A percentile compares a stretch with the other conserved stretches of the same genome.
Evolutionary conservation across 352 stramenopile genomes (phyloP).

Genomic region (Phytophthora parvispora): DNA sequence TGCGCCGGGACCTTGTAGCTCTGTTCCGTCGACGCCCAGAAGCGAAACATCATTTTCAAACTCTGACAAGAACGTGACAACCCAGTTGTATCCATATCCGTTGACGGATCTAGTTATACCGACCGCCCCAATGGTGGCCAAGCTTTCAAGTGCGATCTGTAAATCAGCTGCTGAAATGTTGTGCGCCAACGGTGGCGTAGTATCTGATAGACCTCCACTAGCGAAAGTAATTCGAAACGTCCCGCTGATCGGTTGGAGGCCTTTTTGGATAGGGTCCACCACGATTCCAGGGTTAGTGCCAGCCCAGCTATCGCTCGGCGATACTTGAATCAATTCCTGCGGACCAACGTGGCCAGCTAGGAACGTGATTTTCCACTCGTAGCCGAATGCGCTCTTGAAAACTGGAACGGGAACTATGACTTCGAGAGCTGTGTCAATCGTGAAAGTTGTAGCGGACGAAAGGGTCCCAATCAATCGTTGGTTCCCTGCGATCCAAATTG

Average conservation of each 20-base stretch:
- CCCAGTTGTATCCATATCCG: conserved; percentile 97
- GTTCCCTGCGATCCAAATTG: conserved; percentile 72
- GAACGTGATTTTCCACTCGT: conserved; percentile 85
- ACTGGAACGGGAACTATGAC: conserved; percentile 55
- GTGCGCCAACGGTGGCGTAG: conserved; percentile 86
- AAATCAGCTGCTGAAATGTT: conserved; percentile 86
- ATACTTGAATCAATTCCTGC: conserved; percentile 88
- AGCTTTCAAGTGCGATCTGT: conserved; percentile 89
- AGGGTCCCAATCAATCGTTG: conserved; percentile 39
- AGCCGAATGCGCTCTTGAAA: conserved; percentile 75
- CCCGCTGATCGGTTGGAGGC: conserved; percentile 93
- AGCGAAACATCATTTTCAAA: conserved; percentile 82
- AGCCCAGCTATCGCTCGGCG: conserved; percentile 92
- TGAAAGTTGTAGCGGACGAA: conserved; percentile 15
- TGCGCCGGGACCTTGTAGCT: conserved; percentile 93
- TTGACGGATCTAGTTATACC: conserved; percentile 89
- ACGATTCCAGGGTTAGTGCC: conserved; percentile 94
- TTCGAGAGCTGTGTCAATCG: conserved; percentile 23
- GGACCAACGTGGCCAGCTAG: conserved; percentile 78
- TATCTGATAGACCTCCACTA: conserved; percentile 76
- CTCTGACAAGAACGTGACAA: conserved; percentile 95
- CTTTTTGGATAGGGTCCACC: conserved; percentile 81
- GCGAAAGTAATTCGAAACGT: conserved; percentile 89
- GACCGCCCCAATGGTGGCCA: conserved; percentile 92
- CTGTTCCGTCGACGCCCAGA: conserved; percentile 90